A percentile compares a stretch with the other conserved stretches of the same genome.
Evolutionary conservation across 1,139 yeast genomes (phyloP).

Genomic region (Geotrichum candidum): DNA sequence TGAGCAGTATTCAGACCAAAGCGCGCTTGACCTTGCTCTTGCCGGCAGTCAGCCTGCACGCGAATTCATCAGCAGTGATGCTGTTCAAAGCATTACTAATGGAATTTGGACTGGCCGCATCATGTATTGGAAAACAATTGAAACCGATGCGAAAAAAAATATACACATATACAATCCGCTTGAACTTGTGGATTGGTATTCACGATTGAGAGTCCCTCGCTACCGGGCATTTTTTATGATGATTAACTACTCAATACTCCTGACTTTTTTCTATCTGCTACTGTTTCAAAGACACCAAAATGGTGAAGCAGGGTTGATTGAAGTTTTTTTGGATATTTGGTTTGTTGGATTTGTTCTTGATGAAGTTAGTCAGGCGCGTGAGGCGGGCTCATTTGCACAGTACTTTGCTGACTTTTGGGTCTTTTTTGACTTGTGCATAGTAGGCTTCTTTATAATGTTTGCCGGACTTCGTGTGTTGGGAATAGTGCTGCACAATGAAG

Average conservation of each 20-base stretch:
- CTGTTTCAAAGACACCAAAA: slow-evolving; percentile 21
- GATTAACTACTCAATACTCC: slow-evolving; percentile 30
- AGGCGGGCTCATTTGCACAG: slow-evolving; percentile 29
- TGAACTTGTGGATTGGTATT: slow-evolving; percentile 25
- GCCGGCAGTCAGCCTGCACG: slow-evolving; percentile 13
- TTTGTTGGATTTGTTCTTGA: slow-evolving; percentile 33
- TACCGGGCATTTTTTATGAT: slow-evolving; percentile 31
- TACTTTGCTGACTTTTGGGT: slow-evolving; percentile 33
- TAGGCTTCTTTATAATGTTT: slow-evolving; percentile 27
- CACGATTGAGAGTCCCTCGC: slow-evolving; percentile 33
- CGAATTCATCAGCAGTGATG: slow-evolving; percentile 14
- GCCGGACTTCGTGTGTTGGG: slow-evolving; percentile 25
- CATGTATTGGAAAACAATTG: slow-evolving; percentile 33
- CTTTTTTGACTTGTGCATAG: slow-evolving; percentile 30
- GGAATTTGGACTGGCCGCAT: slow-evolving; percentile 34
- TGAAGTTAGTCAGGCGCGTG: slow-evolving; percentile 32
- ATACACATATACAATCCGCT: slow-evolving; percentile 25
- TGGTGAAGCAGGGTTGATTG: slow-evolving; percentile 20
- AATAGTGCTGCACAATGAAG: slow-evolving; percentile 18
- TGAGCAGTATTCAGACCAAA: slow-evolving; percentile 13
- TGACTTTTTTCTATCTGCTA: slow-evolving; percentile 29
- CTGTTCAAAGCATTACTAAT: slow-evolving; percentile 10
- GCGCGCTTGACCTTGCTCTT: slow-evolving; percentile 13
- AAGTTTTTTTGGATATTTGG: slow-evolving; percentile 31
- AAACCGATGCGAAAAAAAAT: slow-evolving; percentile 25